Evolutionary conservation across 805 yeast genomes (phyloP).

Genomic region (Candida easanensis): DNA sequence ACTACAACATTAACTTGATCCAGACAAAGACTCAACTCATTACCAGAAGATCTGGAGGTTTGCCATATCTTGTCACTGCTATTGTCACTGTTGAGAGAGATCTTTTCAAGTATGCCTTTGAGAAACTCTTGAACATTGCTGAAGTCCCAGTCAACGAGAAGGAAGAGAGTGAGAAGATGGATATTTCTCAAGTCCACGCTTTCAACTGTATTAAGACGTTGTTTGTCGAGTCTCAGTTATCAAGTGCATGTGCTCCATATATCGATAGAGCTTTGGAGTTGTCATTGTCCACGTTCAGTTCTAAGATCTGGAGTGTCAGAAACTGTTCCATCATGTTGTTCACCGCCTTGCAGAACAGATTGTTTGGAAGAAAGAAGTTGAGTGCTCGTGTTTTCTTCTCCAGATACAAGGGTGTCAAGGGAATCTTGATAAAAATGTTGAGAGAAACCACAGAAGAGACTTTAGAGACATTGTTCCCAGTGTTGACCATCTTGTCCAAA

Average conservation of each 20-base stretch:
- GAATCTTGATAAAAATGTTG: conserved; percentile 45
- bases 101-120: conserved; percentile 49
- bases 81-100: conserved; percentile 48
- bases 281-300: conserved; percentile 60
- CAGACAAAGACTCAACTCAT: conserved; percentile 62
- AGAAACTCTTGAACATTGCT: conserved; percentile 53
- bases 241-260: conserved; percentile 47
- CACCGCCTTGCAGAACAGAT: conserved; percentile 73
- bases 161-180: conserved; percentile 53
- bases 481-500: conserved; percentile 67
- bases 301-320: conserved; percentile 78
- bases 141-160: conserved; percentile 41
- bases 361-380: conserved; percentile 62
- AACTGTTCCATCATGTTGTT: conserved; percentile 94
- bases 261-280: conserved; percentile 58
- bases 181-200: conserved; percentile 92
- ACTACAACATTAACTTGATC: conserved; percentile 49
- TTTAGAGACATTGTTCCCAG: conserved; percentile 69
- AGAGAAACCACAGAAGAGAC: conserved; percentile 31
- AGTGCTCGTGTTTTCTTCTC: conserved; percentile 72
- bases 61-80: conserved; percentile 78
- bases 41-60: conserved; percentile 89
- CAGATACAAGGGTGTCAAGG: conserved; percentile 52
- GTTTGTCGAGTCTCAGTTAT: conserved; percentile 67
- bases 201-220: conserved; percentile 78